Evolutionary conservation across 345 rosid genomes (phyloP).

Genomic region (Pistacia atlantica): DNA sequence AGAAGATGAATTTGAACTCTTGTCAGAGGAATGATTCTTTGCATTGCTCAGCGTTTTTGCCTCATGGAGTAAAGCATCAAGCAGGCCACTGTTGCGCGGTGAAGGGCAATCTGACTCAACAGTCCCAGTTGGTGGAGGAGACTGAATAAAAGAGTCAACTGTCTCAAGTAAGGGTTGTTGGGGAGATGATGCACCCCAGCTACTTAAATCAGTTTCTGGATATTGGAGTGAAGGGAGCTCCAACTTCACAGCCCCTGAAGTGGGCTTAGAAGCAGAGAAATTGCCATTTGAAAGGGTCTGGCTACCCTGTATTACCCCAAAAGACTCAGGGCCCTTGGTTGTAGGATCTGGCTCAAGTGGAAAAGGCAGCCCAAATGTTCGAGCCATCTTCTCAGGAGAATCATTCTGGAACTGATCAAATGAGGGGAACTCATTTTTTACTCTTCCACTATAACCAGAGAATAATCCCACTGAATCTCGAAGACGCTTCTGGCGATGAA

Average conservation of each 20-base stretch:
- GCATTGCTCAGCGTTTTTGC: slow-evolving; percentile 68
- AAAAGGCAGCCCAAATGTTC: slow-evolving; percentile 51
- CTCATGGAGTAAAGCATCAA: slow-evolving; percentile 87
- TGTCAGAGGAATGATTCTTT: slow-evolving; percentile 68
- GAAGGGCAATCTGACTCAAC: slow-evolving; percentile 59
- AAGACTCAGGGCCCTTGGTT: slow-evolving; percentile 42
- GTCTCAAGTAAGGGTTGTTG: slow-evolving; percentile 70
- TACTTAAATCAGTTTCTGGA: slow-evolving; percentile 74
- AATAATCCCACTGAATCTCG: slow-evolving; percentile 53
- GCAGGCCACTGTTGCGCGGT: slow-evolving; percentile 79
- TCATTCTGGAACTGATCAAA: slow-evolving; percentile 55
- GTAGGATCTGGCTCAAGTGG: slow-evolving; percentile 57
- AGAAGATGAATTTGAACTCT: slow-evolving; percentile 64
- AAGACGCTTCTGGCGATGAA: slow-evolving; percentile 61
- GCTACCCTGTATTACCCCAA: slow-evolving; percentile 65
- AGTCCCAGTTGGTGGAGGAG: slow-evolving; percentile 63
- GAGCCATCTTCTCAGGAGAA: slow-evolving; percentile 40
- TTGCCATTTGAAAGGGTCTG: slow-evolving; percentile 83
- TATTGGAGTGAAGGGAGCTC: slow-evolving; percentile 99
- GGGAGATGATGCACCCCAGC: slow-evolving; percentile 68
- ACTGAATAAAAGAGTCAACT: slow-evolving; percentile 77
- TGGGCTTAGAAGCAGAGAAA: slow-evolving; percentile 86
- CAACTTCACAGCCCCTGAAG: slow-evolving; percentile 83
- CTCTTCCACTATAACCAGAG: slow-evolving; percentile 44
- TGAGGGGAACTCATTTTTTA: slow-evolving; percentile 50